Conservation (phyloP, 2,329 filamentous ascomycete species). For the Pezicula carpinea region DNA sequence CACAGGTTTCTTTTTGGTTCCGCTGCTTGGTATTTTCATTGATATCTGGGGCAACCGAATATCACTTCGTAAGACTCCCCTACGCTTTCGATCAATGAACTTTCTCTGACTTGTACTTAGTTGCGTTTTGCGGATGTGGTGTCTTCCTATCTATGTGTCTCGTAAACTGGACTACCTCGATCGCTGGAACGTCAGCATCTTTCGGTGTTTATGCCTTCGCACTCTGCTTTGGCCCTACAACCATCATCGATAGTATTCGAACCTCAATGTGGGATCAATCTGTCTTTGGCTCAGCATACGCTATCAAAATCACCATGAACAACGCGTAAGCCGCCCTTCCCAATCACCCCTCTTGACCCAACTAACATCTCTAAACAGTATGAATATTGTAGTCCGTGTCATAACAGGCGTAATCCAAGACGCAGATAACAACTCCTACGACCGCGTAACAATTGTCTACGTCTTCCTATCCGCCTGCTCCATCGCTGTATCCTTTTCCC, state of each 20-base stretch:
- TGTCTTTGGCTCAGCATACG: slow-evolving; percentile 56
- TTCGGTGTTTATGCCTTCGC: slow-evolving; percentile 58
- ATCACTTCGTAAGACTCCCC: slow-evolving; percentile 30
- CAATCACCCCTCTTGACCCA: neutral
- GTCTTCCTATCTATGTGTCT: slow-evolving; percentile 50
- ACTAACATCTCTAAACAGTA: slow-evolving; percentile 29
- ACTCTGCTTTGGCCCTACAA: slow-evolving; percentile 48
- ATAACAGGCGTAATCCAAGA: slow-evolving; percentile 56
- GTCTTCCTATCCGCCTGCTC: slow-evolving; percentile 47
- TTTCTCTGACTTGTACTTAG: slow-evolving; percentile 8
- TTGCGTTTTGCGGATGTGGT: slow-evolving; percentile 41
- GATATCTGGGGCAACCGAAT: slow-evolving; percentile 51
- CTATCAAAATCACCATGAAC: slow-evolving; percentile 57
- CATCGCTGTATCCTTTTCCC: slow-evolving; percentile 36
- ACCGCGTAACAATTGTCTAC: slow-evolving; percentile 51
- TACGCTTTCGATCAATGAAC: neutral
- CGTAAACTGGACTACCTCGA: slow-evolving; percentile 45
- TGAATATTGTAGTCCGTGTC: slow-evolving; percentile 56
- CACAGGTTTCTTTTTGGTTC: slow-evolving; percentile 52
- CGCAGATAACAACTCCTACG: slow-evolving; percentile 49
- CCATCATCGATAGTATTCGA: slow-evolving; percentile 57
- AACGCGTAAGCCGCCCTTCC: slow-evolving; percentile 38
- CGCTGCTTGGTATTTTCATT: slow-evolving; percentile 49
- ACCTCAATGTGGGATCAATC: slow-evolving; percentile 56
- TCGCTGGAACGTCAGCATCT: slow-evolving; percentile 49